These are phyloP conservation scores for Calcarisporium arbuscula DNA, from an alignment of 2,329 filamentous ascomycete genomes.

Conservation along the genomic window DNA sequence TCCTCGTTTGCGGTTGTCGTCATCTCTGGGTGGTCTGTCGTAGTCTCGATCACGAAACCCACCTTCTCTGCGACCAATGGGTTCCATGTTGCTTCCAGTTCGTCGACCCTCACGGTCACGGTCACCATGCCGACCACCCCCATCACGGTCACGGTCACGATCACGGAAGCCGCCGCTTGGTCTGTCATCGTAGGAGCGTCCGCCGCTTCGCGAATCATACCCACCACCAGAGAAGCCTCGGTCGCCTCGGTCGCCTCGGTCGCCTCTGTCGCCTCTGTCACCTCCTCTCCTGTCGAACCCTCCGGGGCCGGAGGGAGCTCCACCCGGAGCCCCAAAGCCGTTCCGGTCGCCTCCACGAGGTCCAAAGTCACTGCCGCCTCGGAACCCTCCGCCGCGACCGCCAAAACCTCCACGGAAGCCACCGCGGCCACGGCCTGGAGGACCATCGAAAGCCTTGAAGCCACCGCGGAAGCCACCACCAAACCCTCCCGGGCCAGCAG, in stretches of 20 bases:
- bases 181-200: conserved; percentile 57
- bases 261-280: conserved; percentile 42
- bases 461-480: conserved; percentile 54
- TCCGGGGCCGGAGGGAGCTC: conserved; percentile 58
- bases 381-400: conserved; percentile 18
- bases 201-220: conserved; percentile 48
- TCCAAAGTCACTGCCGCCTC: conserved; percentile 34
- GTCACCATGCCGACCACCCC: conserved; percentile 25
- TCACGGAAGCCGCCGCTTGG: conserved; percentile 47
- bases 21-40: conserved; percentile 51
- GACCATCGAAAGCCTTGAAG: conserved; percentile 17
- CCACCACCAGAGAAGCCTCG: conserved; percentile 42
- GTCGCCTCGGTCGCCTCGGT: conserved; percentile 39
- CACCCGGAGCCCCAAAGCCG: conserved; percentile 45
- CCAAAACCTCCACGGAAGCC: conserved; percentile 42
- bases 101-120: conserved; percentile 31
- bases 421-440: conserved; percentile 48
- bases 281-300: conserved; percentile 40
- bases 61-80: conserved; percentile 62
- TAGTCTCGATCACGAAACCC: conserved; percentile 44
- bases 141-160: conserved; percentile 32
- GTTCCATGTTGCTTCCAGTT: conserved; percentile 78
- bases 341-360: conserved; percentile 32
- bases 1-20: conserved; percentile 58
- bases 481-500: conserved; percentile 55